Percentiles rank a stretch among this genome's conserved stretches.
Conservation (phyloP, 23 red algal genomes). For the Chondrus crispus region DNA sequence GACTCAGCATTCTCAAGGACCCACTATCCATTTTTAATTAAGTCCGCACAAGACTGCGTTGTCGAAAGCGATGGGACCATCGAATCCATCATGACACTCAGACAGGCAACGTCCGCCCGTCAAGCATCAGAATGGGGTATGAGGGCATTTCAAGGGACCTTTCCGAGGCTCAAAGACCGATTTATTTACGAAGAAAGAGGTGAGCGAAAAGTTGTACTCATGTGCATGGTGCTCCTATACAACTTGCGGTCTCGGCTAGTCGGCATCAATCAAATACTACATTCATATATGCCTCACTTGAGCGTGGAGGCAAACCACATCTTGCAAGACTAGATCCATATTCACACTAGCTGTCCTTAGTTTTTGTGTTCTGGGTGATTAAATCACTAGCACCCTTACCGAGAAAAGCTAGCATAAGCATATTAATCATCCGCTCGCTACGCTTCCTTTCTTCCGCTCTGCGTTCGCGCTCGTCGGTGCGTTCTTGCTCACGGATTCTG, state of each 20-base stretch:
- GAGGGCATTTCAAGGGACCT: not conserved
- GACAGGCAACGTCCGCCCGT: not conserved
- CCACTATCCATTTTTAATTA: not conserved
- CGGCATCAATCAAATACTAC: not conserved
- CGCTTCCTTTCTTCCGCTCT: not conserved
- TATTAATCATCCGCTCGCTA: not conserved
- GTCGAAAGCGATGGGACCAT: not conserved
- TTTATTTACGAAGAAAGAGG: conserved; percentile 12
- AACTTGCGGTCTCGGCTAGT: not conserved
- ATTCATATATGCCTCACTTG: not conserved
- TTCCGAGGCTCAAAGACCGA: not conserved
- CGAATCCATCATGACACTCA: not conserved
- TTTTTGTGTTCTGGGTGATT: too few species aligned
- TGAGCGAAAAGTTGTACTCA: not conserved
- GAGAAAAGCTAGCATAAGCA: not conserved
- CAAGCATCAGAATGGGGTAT: not conserved
- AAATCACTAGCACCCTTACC: not conserved
- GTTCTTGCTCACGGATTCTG: not conserved
- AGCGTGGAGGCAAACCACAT: not conserved
- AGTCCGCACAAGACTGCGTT: conserved; percentile 18
- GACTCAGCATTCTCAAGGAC: not conserved
- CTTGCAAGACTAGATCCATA: too few species aligned
- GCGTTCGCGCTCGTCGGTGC: not conserved
- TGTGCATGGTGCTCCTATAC: not conserved
- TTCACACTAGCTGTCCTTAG: too few species aligned